Conservation (phyloP, 345 rosid species). For the Sonneratia alba region DNA sequence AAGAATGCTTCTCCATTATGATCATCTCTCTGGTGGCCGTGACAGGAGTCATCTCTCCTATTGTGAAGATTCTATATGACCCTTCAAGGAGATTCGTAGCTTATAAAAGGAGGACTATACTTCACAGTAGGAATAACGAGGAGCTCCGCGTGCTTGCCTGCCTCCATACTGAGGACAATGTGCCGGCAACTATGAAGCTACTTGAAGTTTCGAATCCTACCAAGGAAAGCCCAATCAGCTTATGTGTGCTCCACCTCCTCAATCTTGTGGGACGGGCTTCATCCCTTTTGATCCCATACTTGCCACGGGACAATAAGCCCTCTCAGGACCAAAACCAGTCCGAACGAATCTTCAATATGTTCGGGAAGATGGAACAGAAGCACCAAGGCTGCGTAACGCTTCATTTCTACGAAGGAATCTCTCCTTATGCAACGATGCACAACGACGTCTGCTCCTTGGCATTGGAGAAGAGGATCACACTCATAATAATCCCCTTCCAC, state of each 20-base stretch:
- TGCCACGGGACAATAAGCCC: constrained; percentile 4
- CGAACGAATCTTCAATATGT: constrained; percentile 25
- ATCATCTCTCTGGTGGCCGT: constrained; percentile 24
- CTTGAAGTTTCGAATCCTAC: constrained; percentile 23
- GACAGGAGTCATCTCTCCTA: constrained; percentile 28
- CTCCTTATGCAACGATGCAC: constrained; percentile 40
- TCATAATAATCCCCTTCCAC: constrained; percentile 42
- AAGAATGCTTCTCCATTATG: constrained; percentile 23
- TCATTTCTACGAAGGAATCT: constrained; percentile 34
- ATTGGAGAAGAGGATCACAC: constrained; percentile 33
- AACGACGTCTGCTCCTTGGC: constrained; percentile 49
- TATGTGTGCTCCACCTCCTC: constrained; percentile 24
- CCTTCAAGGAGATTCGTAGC: constrained; percentile 48
- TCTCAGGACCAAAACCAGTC: constrained; percentile 2
- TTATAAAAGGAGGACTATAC: constrained; percentile 41
- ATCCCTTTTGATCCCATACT: constrained; percentile 18
- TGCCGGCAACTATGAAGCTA: constrained; percentile 10
- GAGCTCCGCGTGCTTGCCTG: constrained; percentile 44
- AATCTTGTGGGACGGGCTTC: constrained; percentile 29
- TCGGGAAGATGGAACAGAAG: constrained; percentile 29
- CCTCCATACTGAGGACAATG: constrained; percentile 25
- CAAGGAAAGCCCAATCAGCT: constrained; percentile 15
- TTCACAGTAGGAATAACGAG: constrained; percentile 20
- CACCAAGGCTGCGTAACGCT: constrained; percentile 23
- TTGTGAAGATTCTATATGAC: constrained; percentile 41